A percentile compares a stretch with the other conserved stretches of the same genome.
These are phyloP conservation scores for Daldinia sp. DNA, from an alignment of 2,329 filamentous ascomycete genomes.

Conservation along the genomic window DNA sequence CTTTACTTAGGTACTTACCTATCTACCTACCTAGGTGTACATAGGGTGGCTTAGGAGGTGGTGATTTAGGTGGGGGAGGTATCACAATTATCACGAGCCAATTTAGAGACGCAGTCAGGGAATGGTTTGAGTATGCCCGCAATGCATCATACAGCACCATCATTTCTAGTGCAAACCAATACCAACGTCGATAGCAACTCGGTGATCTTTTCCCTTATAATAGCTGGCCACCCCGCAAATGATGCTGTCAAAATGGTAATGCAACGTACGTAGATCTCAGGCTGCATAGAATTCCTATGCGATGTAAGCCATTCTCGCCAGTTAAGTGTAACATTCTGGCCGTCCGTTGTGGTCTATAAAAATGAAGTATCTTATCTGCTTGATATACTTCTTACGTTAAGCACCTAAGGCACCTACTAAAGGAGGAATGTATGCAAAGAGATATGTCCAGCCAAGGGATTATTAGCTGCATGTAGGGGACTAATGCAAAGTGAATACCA, in stretches of 20 bases:
- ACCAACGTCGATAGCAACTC: conserved; percentile 6
- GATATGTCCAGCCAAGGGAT: not conserved
- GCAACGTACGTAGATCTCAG: not conserved
- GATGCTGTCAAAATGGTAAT: conserved; percentile 29
- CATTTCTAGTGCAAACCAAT: conserved; percentile 23
- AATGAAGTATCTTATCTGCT: too few relatives aligned
- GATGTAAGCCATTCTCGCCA: conserved; percentile 4
- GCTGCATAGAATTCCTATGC: conserved; percentile 28
- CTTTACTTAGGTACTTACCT: too few relatives aligned
- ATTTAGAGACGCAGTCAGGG: conserved; percentile 18
- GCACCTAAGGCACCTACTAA: too few relatives aligned
- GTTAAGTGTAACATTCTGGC: not conserved
- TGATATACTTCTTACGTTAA: too few relatives aligned
- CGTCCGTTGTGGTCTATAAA: too few relatives aligned
- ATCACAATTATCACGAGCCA: conserved; percentile 31
- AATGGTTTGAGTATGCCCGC: conserved; percentile 15
- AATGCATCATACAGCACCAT: conserved; percentile 31
- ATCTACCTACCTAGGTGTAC: too few relatives aligned
- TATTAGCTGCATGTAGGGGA: not conserved
- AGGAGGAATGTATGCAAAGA: too few relatives aligned
- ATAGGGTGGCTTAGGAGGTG: too few relatives aligned
- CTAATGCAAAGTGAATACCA: not conserved
- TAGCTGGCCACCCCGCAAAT: conserved; percentile 29
- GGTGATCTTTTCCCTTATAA: conserved; percentile 28
- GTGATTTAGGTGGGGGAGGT: not conserved